Evolutionary conservation across 2,329 filamentous ascomycete genomes (phyloP).

Genomic region (Sclerotinia subarctica): DNA sequence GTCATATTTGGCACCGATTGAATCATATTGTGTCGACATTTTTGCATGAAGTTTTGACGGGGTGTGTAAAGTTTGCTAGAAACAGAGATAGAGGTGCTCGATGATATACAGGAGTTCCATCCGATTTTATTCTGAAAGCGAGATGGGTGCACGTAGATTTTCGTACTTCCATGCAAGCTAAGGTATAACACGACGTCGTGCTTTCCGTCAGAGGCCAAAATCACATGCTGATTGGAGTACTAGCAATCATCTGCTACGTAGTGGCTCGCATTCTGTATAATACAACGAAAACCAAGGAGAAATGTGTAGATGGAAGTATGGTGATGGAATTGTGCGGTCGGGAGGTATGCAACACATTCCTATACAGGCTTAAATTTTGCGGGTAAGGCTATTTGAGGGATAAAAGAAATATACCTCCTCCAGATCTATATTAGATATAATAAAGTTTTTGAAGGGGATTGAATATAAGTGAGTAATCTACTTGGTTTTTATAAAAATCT

Average conservation of each 20-base stretch:
- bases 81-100: not conserved
- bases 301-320: no score
- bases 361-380: no score
- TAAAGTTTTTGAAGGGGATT: no score
- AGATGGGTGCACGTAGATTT: not conserved
- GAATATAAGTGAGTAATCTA: no score
- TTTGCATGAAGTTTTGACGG: not conserved
- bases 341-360: no score
- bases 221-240: not conserved
- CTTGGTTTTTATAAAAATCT: no score
- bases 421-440: no score
- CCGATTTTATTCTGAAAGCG: not conserved
- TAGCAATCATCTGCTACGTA: not conserved
- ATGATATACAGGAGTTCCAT: not conserved
- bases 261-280: not conserved
- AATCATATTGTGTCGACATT: constrained; percentile 14
- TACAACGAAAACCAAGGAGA: not conserved
- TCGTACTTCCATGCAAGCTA: not conserved
- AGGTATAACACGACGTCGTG: not conserved
- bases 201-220: not conserved
- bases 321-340: no score
- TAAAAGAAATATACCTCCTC: no score
- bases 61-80: not conserved
- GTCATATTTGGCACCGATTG: constrained; percentile 5
- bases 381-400: no score